Base-by-base conservation (phyloP, 108 stramenopile species). In the Asterionellopsis glacialis region DNA sequence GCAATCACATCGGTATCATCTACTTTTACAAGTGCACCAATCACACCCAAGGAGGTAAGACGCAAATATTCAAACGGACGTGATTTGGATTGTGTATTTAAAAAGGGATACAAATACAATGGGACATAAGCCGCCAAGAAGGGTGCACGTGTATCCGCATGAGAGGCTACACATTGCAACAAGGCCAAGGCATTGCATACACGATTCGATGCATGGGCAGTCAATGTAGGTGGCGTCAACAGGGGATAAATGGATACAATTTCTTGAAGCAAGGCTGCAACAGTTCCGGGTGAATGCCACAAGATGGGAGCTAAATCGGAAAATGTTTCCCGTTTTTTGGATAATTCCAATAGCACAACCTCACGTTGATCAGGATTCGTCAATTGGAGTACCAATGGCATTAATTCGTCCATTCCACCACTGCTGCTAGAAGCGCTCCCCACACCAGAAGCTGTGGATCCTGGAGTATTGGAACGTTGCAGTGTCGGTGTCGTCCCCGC, bases 141-240 rank as follows among this genome's bases (percentile, higher is more conserved):
- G 21, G 94, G 83, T 38, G 77, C 80, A 38, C 97, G 75, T 13
- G 99, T 99, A 64, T 98, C 96, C 0, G 91, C 78, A 81, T 99
- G 99, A 44, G 90, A 93, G 0, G 99, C 99, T 16, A 99, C 99
- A 65, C 97, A 98, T 70, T 99, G 99, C 44, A 99, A 65, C 50
- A 99, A 74, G 25, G 99, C 97, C 48, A 99, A 76, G 4, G 99
- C 99, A 73, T 99, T 99, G 81, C 99, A 99, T 9, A 98, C 97
- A 1, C 98, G 85, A 64, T 98, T 99, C 59, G 76, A 79, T 7
- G 96, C 98, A 57, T 93, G 95, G 6, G 97, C 93, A 19, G 99
- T 98, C 39, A 99, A 65, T 3, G 96, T 96, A 0, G 99, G 99
- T 3, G 99, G 99, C 1, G 90, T 85, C 45, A 99, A 83, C 16